Evolutionary conservation across 2,329 filamentous ascomycete species (phyloP).

Genomic region (Pseudogymnoascus sp.): DNA sequence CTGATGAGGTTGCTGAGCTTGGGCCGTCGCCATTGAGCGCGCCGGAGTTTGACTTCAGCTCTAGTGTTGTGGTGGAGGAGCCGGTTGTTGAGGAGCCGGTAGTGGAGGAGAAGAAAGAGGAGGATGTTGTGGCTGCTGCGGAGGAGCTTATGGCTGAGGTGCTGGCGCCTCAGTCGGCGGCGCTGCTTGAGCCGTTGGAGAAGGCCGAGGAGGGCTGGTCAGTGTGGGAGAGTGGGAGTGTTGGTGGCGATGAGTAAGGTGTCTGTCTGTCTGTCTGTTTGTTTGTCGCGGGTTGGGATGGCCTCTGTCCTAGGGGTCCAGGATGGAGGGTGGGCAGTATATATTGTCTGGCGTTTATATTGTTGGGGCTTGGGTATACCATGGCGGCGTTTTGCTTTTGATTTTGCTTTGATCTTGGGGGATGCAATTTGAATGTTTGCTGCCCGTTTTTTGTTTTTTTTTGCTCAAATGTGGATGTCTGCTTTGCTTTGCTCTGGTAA

Average conservation of each 20-base stretch:
- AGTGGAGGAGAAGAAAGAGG: slow-evolving; percentile 22
- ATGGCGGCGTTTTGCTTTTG: not conserved
- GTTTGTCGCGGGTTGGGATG: not conserved
- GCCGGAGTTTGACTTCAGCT: slow-evolving; percentile 5
- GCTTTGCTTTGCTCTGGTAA: not conserved
- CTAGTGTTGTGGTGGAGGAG: slow-evolving; percentile 13
- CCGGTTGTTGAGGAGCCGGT: slow-evolving; percentile 17
- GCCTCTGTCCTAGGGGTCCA: not conserved
- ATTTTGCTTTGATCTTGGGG: not conserved
- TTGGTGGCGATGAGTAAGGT: slow-evolving; percentile 42
- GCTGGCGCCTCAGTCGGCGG: slow-evolving; percentile 35
- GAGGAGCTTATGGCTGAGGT: slow-evolving; percentile 34
- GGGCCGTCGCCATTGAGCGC: slow-evolving; percentile 7
- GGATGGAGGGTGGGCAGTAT: not conserved
- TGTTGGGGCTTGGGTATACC: slow-evolving; percentile 2
- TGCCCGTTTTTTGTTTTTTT: not conserved
- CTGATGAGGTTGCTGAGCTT: slow-evolving; percentile 49
- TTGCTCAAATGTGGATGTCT: not conserved
- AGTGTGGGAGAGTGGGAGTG: slow-evolving; percentile 63
- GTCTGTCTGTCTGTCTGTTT: not conserved
- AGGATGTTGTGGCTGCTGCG: slow-evolving; percentile 26
- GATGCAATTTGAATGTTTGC: not conserved
- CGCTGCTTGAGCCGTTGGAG: slow-evolving; percentile 47
- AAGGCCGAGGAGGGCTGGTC: slow-evolving; percentile 55
- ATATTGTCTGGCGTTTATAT: not conserved